These are phyloP conservation scores for Colletotrichum theobromicola DNA, from an alignment of 2,329 filamentous ascomycete genomes.

Conservation along the genomic window DNA sequence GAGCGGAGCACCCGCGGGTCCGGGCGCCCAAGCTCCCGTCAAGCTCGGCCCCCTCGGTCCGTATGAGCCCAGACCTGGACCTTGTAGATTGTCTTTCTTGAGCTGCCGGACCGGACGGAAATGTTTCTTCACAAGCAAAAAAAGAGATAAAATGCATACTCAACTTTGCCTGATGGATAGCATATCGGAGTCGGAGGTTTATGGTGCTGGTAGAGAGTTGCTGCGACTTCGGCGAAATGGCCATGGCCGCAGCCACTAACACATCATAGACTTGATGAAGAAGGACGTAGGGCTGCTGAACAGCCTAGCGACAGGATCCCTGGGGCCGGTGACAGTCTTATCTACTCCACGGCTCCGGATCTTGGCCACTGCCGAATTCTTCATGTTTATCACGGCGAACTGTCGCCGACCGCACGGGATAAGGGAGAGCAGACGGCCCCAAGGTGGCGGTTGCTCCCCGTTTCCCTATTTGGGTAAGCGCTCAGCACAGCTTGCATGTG, in stretches of 20 bases:
- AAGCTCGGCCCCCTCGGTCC: not conserved
- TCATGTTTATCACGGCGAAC: not conserved
- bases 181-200: not conserved
- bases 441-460: constrained; percentile 15
- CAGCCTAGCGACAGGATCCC: not conserved
- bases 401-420: not conserved
- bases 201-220: not conserved
- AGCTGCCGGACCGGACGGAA: not conserved
- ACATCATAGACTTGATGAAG: not conserved
- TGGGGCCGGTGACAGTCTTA: not conserved
- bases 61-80: not conserved
- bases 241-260: not conserved
- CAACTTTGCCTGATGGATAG: not conserved
- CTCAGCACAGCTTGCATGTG: constrained; percentile 19
- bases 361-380: not conserved
- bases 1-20: constrained; percentile 2
- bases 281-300: not conserved
- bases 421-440: not conserved
- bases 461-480: constrained; percentile 21
- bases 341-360: not conserved
- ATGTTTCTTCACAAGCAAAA: not conserved
- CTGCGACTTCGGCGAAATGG: not conserved
- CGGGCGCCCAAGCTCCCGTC: not conserved
- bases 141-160: not conserved
- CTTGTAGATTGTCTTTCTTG: not conserved